Evolutionary conservation across 345 rosid genomes (phyloP).

Genomic region (Garcia nutans): DNA sequence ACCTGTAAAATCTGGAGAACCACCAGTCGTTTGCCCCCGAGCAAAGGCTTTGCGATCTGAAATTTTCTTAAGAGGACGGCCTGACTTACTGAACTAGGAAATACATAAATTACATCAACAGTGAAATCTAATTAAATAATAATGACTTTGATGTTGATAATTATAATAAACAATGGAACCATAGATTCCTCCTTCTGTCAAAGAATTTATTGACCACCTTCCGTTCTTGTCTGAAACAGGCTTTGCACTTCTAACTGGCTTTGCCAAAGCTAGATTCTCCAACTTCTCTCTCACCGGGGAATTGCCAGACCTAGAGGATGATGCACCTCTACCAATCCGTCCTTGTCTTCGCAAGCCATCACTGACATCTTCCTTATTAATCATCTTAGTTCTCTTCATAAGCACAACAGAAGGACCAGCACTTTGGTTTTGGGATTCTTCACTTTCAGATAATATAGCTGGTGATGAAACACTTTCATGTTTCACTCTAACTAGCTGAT

Average conservation of each 20-base stretch:
- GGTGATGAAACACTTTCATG: constrained; percentile 49
- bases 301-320: constrained; percentile 33
- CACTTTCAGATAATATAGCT: constrained; percentile 53
- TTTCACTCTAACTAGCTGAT: constrained; percentile 41
- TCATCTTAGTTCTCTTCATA: constrained; percentile 39
- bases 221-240: constrained; percentile 46
- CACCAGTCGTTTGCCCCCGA: constrained; percentile 35
- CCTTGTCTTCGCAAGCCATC: constrained; percentile 55
- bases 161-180: not conserved
- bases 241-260: constrained; percentile 44
- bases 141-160: not conserved
- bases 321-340: constrained; percentile 44
- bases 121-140: not conserved
- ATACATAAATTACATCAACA: constrained; percentile 6
- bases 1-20: constrained; percentile 49
- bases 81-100: constrained; percentile 46
- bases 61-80: constrained; percentile 57
- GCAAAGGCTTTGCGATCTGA: constrained; percentile 44
- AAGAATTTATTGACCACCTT: constrained; percentile 37
- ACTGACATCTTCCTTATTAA: constrained; percentile 39
- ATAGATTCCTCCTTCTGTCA: not conserved
- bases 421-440: constrained; percentile 36
- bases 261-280: constrained; percentile 40
- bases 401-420: constrained; percentile 31
- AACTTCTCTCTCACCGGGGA: constrained; percentile 44